Base-by-base conservation (phyloP, 164 flowering plant species). In the Macadamia tetraphylla region DNA sequence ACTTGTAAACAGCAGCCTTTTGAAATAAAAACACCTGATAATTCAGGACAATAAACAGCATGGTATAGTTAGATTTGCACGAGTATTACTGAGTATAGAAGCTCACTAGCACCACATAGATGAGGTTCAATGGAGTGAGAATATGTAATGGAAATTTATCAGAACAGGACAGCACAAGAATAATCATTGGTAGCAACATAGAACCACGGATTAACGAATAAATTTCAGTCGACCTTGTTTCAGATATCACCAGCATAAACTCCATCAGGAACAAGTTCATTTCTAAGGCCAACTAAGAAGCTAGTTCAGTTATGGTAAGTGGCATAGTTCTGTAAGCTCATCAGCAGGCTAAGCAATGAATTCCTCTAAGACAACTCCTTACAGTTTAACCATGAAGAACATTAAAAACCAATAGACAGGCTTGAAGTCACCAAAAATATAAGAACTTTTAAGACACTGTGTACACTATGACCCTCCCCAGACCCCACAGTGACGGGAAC, bases 21-120 rank as follows among this genome's bases (percentile, higher is more conserved):
- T 92, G 96, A 70, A 88, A 92, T 60, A 89, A 76, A 74, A 92
- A 92, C 71, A 92, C 96, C 97, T 92, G 83, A 73, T 71, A 77
- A 59, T 61, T 49, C n/a, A n/a, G n/a, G n/a, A n/a, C n/a, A n/a
- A n/a, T n/a, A n/a, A n/a, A n/a, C n/a, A n/a, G n/a, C n/a, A n/a
- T n/a, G n/a, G n/a, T 30, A 70, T 40, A 43, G 44, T 35, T 6
- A 12, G 29, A 40, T 60, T n/a, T 35, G 15, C 15, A 52, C n/a
- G 30, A 17, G 4, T 60, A 60, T 13, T 60, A 6, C 44, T 29
- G 9, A 7, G 7, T 0, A 14, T 9, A 58, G 56, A 10, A 65
- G 40, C 43, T 9, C 6, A 35, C 64, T 61, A 61, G 64, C 64
- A 32, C 29, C 48, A 61, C 6, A 61, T 40, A 32, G 9, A 35